phyloP scores from a whole-genome alignment of 768 basidiomycete genomes.

The Termitomyces sp. region DNA sequence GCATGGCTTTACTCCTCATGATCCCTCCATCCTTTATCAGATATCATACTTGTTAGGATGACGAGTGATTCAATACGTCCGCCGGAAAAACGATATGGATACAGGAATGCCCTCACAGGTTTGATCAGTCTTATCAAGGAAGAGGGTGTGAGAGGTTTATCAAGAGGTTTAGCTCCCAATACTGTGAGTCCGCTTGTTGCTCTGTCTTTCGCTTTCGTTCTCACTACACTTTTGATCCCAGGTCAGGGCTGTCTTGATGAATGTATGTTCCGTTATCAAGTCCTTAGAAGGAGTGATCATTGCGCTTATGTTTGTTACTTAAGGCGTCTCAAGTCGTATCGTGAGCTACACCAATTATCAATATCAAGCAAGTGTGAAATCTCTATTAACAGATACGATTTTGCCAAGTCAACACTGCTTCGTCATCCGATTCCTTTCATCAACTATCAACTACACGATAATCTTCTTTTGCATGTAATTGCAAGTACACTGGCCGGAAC shows the following conservation, averaged over 20 bases:
- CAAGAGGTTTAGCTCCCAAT: conserved; percentile 78
- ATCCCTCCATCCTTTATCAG: conserved; percentile 26
- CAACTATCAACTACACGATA: conserved; percentile 62
- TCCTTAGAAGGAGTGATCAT: neutral
- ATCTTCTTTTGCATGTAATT: conserved; percentile 60
- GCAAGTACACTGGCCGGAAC: conserved; percentile 71
- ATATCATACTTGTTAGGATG: conserved; percentile 82
- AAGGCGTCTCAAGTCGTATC: conserved; percentile 83
- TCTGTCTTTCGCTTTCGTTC: conserved; percentile 10
- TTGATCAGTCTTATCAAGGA: conserved; percentile 59
- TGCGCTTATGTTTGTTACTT: conserved; percentile 3
- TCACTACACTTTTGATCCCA: conserved; percentile 9
- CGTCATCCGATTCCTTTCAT: conserved; percentile 49
- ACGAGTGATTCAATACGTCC: conserved; percentile 80
- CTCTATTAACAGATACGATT: conserved; percentile 58
- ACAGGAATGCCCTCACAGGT: conserved; percentile 76
- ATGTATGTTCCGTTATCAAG: conserved; percentile 7
- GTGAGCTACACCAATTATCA: conserved; percentile 41
- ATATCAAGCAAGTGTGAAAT: neutral
- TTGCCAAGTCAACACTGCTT: conserved; percentile 63
- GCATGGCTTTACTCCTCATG: neutral
- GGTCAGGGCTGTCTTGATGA: conserved; percentile 18
- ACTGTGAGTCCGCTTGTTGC: conserved; percentile 40
- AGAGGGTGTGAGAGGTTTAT: conserved; percentile 69
- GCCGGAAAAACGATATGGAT: conserved; percentile 70